Conservation (phyloP, 73 alveolate species). For the Blepharisma stoltei region DNA sequence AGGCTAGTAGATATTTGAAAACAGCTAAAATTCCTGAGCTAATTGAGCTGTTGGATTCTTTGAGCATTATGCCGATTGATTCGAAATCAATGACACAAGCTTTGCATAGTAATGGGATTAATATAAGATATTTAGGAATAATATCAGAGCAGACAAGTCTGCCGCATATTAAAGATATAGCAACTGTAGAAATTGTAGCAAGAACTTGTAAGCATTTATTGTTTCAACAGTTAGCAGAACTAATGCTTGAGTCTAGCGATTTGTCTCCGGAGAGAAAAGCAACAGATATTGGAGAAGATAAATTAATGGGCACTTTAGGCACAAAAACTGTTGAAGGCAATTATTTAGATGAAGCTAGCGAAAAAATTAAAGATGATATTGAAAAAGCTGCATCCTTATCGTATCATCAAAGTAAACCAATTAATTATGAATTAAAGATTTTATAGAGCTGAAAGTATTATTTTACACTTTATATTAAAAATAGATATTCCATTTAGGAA, state of each 20-base stretch:
- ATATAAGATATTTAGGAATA: constrained; percentile 78
- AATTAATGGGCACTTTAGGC: too few species aligned
- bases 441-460: too few species aligned
- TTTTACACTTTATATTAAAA: too few species aligned
- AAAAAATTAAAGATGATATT: too few species aligned
- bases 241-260: constrained; percentile 3
- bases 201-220: constrained; percentile 78
- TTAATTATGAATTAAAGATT: too few species aligned
- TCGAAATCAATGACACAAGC: constrained; percentile 66
- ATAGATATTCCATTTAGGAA: too few species aligned
- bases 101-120: constrained; percentile 83
- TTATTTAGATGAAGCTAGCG: too few species aligned
- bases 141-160: constrained; percentile 68
- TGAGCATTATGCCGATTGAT: constrained; percentile 76
- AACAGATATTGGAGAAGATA: neutral
- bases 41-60: constrained; percentile 60
- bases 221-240: constrained; percentile 20
- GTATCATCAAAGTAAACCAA: too few species aligned
- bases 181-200: constrained; percentile 83
- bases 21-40: constrained; percentile 44
- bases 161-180: constrained; percentile 79
- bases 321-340: too few species aligned
- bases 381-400: too few species aligned
- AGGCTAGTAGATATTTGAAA: constrained; percentile 47
- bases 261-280: constrained; percentile 14